These are phyloP conservation scores for Pythium scleroteichum DNA, from an alignment of 352 stramenopile genomes.

Conservation along the genomic window DNA sequence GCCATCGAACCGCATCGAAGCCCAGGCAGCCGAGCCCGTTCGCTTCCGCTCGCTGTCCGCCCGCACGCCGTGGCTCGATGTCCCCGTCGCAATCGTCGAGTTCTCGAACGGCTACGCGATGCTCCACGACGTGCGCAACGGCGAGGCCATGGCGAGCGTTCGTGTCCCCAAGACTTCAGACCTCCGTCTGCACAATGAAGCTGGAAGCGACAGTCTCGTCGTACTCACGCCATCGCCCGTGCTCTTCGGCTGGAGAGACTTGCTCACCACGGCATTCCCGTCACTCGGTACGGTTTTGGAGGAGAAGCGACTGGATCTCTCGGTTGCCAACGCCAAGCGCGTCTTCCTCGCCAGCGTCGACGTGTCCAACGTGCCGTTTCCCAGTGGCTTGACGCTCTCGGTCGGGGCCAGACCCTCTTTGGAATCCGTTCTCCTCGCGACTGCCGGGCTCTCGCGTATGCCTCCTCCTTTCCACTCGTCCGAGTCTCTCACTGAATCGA, in stretches of 20 bases:
- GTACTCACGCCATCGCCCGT: conserved; percentile 14
- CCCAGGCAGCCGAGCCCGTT: conserved; percentile 7
- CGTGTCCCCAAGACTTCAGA: conserved; percentile 11
- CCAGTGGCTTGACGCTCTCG: conserved; percentile 7
- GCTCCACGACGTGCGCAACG: conserved; percentile 48
- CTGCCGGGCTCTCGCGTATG: not conserved
- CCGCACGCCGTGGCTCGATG: conserved; percentile 24
- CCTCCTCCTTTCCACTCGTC: not conserved
- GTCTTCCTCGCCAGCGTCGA: conserved; percentile 28
- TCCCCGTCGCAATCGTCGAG: conserved; percentile 42
- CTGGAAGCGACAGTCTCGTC: conserved; percentile 13
- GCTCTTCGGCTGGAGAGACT: conserved; percentile 40
- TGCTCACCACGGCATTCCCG: conserved; percentile 42
- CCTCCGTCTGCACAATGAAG: not conserved
- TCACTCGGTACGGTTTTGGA: conserved; percentile 26
- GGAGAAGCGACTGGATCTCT: conserved; percentile 25
- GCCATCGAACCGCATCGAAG: conserved; percentile 1
- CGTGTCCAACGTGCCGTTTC: not conserved
- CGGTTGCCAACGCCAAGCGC: conserved; percentile 32
- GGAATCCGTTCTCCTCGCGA: conserved; percentile 15
- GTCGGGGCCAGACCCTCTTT: conserved; percentile 13
- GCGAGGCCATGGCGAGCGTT: conserved; percentile 44
- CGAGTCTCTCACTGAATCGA: conserved; percentile 8
- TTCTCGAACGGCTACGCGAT: conserved; percentile 52
- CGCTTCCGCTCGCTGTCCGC: conserved; percentile 27